Conservation (phyloP, 148 eudicot species). For the Mesembryanthemum crystallinum region DNA sequence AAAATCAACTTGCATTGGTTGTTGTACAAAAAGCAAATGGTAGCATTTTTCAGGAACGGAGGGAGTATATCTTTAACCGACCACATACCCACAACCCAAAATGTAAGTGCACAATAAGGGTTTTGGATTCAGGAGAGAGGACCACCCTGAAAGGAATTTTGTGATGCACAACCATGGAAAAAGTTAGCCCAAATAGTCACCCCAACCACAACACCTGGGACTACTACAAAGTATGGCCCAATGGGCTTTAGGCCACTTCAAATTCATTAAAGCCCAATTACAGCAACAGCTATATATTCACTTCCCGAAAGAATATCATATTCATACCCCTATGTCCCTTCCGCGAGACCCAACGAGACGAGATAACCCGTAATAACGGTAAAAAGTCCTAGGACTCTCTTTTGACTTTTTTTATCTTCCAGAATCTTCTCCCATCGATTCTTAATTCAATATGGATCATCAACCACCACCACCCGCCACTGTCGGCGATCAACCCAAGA, state of each 20-base stretch:
- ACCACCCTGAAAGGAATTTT: too few species aligned
- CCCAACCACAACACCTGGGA: neutral
- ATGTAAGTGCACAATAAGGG: too few species aligned
- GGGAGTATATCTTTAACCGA: too few species aligned
- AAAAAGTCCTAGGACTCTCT: neutral
- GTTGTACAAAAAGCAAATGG: too few species aligned
- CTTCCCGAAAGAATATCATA: neutral
- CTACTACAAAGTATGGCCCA: neutral
- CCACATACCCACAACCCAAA: too few species aligned
- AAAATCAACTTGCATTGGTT: too few species aligned
- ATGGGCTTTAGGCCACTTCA: neutral
- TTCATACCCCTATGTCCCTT: neutral
- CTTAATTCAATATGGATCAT: conserved; percentile 16
- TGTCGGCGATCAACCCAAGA: conserved; percentile 11
- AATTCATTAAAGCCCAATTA: neutral
- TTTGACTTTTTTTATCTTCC: neutral
- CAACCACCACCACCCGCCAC: conserved; percentile 15
- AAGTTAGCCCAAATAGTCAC: too few species aligned
- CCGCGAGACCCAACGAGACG: neutral
- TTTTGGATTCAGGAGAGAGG: too few species aligned
- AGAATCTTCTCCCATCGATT: neutral
- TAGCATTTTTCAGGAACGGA: too few species aligned
- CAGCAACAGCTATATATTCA: neutral
- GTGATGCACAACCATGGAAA: too few species aligned
- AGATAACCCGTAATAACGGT: too few species aligned